Percentiles rank a stretch among this genome's conserved stretches.
These are phyloP conservation scores for Suaeda aralocaspica DNA, from an alignment of 148 eudicot genomes.

Conservation along the genomic window DNA sequence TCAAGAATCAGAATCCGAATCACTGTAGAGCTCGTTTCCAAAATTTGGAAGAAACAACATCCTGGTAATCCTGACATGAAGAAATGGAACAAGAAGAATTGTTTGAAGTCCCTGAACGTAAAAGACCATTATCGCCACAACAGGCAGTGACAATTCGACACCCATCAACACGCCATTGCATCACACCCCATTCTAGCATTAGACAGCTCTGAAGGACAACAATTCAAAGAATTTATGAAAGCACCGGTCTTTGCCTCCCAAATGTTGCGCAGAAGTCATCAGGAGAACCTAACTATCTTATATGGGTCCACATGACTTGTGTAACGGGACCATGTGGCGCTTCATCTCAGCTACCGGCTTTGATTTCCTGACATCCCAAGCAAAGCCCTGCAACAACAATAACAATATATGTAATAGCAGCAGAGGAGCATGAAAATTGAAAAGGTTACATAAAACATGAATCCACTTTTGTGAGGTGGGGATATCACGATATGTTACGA, in stretches of 20 bases:
- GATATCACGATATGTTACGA: too few relatives aligned
- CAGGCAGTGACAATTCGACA: constrained; percentile 51
- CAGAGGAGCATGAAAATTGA: not conserved
- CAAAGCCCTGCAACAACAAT: constrained; percentile 45
- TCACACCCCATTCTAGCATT: constrained; percentile 31
- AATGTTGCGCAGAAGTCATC: constrained; percentile 36
- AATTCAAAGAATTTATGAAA: constrained; percentile 39
- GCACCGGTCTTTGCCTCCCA: constrained; percentile 53
- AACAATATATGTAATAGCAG: not conserved
- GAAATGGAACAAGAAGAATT: constrained; percentile 37
- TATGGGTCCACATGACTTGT: constrained; percentile 51
- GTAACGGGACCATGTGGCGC: constrained; percentile 58
- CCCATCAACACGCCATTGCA: constrained; percentile 61
- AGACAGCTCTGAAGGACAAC: constrained; percentile 20
- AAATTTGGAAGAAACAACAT: constrained; percentile 41
- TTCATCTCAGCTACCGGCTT: constrained; percentile 42
- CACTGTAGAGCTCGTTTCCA: constrained; percentile 40
- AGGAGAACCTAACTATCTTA: constrained; percentile 61
- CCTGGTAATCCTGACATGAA: constrained; percentile 16
- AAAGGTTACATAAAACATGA: not conserved
- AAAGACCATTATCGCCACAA: constrained; percentile 26
- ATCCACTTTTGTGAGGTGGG: too few relatives aligned
- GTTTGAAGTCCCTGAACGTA: constrained; percentile 50
- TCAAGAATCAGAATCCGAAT: constrained; percentile 33
- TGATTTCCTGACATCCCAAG: constrained; percentile 64